Conservation (phyloP, 352 stramenopile species). For the Globisporangium rhizosaccharum region DNA sequence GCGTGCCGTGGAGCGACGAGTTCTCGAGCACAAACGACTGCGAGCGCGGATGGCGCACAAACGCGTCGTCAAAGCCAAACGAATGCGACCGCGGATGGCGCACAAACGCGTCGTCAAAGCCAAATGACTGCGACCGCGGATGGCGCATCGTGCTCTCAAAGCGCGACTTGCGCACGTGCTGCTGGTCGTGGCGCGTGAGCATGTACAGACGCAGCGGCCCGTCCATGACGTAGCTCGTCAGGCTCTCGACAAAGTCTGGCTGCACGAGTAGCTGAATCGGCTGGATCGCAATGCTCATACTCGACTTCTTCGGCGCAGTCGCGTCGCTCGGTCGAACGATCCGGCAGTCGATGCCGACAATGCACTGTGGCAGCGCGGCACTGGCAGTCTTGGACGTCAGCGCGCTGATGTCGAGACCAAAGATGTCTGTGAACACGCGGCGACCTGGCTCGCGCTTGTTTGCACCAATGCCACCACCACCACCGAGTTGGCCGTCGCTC, state of each 20-base stretch:
- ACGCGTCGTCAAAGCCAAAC: slow-evolving; percentile 9
- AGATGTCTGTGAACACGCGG: slow-evolving; percentile 45
- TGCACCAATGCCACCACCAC: background rate
- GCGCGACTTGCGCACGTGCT: slow-evolving; percentile 3
- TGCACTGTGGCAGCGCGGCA: slow-evolving; percentile 15
- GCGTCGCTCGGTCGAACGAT: slow-evolving; percentile 21
- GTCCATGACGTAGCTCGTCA: slow-evolving; percentile 53
- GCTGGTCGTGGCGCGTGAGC: slow-evolving; percentile 4
- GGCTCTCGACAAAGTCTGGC: slow-evolving; percentile 53
- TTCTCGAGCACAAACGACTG: slow-evolving; percentile 16
- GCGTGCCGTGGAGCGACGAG: slow-evolving; percentile 3
- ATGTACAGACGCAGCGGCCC: slow-evolving; percentile 45
- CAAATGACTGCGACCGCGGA: slow-evolving; percentile 11
- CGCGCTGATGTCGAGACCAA: slow-evolving; percentile 34
- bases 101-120: background rate
- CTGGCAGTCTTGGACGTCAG: slow-evolving; percentile 9
- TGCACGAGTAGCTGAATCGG: slow-evolving; percentile 51
- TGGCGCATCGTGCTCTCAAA: background rate
- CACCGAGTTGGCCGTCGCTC: slow-evolving; percentile 5
- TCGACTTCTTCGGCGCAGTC: slow-evolving; percentile 23
- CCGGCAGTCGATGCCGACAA: slow-evolving; percentile 42
- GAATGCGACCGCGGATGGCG: slow-evolving; percentile 8
- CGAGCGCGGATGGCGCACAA: slow-evolving; percentile 8
- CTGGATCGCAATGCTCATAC: slow-evolving; percentile 34
- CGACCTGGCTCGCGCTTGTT: slow-evolving; percentile 2